Conservation (phyloP, 768 basidiomycete genomes). For the Russula sp. region DNA sequence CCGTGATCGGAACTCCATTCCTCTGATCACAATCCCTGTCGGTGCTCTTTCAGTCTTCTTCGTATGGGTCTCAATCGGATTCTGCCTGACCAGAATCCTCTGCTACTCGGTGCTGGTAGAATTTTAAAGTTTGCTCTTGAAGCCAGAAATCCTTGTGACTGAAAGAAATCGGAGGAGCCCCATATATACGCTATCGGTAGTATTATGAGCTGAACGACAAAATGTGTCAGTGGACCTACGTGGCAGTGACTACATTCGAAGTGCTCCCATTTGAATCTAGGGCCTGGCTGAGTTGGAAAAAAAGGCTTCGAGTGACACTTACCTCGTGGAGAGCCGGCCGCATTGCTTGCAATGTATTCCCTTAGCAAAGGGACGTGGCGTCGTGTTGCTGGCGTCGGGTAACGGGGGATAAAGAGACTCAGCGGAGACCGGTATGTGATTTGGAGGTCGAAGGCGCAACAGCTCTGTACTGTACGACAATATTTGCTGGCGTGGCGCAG, state of each 20-base stretch:
- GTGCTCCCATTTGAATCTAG: conserved; percentile 67
- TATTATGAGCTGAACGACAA: neutral
- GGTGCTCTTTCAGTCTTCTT: neutral
- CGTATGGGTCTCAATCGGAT: too few relatives aligned
- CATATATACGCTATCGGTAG: conserved; percentile 13
- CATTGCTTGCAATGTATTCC: conserved; percentile 67
- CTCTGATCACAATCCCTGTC: conserved; percentile 22
- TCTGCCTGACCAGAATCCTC: conserved; percentile 23
- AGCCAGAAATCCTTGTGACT: conserved; percentile 22
- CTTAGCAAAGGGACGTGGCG: conserved; percentile 50
- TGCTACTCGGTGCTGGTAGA: conserved; percentile 16
- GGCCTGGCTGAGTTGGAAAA: conserved; percentile 6
- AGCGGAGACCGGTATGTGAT: conserved; percentile 23
- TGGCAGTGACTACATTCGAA: conserved; percentile 64
- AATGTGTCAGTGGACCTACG: conserved; percentile 33
- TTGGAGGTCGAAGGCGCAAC: conserved; percentile 25
- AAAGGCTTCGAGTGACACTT: conserved; percentile 20
- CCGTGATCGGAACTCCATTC: conserved; percentile 10
- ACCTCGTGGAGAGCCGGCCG: conserved; percentile 74
- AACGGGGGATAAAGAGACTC: conserved; percentile 35
- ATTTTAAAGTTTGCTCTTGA: conserved; percentile 15
- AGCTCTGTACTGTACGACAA: conserved; percentile 23
- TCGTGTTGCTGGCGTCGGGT: conserved; percentile 34
- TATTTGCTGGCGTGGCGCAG: conserved; percentile 39
- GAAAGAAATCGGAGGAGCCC: conserved; percentile 5